Evolutionary conservation across 768 basidiomycete species (phyloP).

Genomic region (Omphalotus guepiniiformis): DNA sequence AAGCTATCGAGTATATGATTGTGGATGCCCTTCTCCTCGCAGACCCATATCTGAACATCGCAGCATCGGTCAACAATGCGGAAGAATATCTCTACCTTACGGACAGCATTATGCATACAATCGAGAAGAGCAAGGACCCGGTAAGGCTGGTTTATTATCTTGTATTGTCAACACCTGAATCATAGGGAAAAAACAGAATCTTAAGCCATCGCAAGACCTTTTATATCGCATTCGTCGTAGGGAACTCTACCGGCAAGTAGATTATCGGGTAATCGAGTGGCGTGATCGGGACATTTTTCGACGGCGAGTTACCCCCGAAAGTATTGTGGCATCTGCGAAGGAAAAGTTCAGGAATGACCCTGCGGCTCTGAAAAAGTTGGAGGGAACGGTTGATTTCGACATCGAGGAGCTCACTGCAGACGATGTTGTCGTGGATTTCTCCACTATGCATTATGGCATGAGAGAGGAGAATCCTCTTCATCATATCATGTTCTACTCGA

Average conservation of each 20-base stretch:
- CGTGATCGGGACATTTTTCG: conserved; percentile 28
- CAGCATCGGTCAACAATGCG: conserved; percentile 50
- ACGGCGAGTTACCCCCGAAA: conserved; percentile 33
- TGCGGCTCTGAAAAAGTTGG: conserved; percentile 14
- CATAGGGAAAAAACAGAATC: conserved; percentile 46
- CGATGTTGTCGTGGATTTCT: conserved; percentile 61
- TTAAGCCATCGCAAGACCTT: conserved; percentile 53
- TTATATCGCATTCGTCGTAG: conserved; percentile 58
- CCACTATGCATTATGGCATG: conserved; percentile 77
- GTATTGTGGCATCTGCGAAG: conserved; percentile 41
- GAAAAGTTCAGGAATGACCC: conserved; percentile 13
- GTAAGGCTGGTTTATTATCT: conserved; percentile 29
- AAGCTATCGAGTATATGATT: conserved; percentile 79
- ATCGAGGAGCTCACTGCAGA: conserved; percentile 33
- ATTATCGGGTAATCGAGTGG: conserved; percentile 51
- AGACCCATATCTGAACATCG: conserved; percentile 59
- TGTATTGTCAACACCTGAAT: conserved; percentile 2
- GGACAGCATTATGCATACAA: conserved; percentile 57
- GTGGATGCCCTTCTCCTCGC: conserved; percentile 68
- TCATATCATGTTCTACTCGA: conserved; percentile 70
- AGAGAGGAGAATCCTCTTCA: conserved; percentile 63
- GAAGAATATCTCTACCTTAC: conserved; percentile 60
- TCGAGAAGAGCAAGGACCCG: conserved; percentile 50
- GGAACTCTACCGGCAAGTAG: conserved; percentile 69
- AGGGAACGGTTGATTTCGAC: conserved; percentile 19